These are phyloP conservation scores for Cladobotryum mycophilum DNA, from an alignment of 2,329 filamentous ascomycete genomes.

Conservation along the genomic window DNA sequence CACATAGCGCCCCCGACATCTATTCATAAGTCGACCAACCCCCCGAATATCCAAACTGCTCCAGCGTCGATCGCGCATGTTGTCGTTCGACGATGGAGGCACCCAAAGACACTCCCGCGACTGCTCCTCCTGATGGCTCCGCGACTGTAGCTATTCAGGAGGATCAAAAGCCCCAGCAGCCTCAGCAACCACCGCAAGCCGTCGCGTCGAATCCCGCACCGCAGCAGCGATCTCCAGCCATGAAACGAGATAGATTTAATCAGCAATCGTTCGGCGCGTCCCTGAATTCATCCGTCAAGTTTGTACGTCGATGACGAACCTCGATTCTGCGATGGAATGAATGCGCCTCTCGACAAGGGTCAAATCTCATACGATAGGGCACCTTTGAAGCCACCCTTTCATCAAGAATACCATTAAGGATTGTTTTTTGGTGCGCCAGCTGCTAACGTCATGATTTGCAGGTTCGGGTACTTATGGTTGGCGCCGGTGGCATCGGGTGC, in stretches of 20 bases:
- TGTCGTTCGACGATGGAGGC: conserved; percentile 10
- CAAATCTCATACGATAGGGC: not conserved
- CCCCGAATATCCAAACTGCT: not conserved
- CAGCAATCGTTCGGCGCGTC: conserved; percentile 60
- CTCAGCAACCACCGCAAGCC: conserved; percentile 16
- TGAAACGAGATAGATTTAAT: conserved; percentile 49
- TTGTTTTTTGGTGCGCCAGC: not conserved
- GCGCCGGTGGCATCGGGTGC: conserved; percentile 94
- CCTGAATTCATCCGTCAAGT: conserved; percentile 60
- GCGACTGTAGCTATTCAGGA: conserved; percentile 4
- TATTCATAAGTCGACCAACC: not conserved
- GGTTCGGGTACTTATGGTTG: conserved; percentile 87
- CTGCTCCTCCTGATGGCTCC: conserved; percentile 1
- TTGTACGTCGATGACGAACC: conserved; percentile 44
- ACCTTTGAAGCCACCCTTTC: not conserved
- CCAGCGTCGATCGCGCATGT: not conserved
- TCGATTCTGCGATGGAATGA: not conserved
- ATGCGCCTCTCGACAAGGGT: not conserved
- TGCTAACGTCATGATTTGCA: conserved; percentile 29
- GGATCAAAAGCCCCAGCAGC: conserved; percentile 13
- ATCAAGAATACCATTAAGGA: not conserved
- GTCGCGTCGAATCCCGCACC: conserved; percentile 16
- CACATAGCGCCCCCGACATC: not conserved
- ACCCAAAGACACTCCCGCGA: conserved; percentile 1
- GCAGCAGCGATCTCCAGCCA: conserved; percentile 21